These are phyloP conservation scores for Barnettozyma populi DNA, from an alignment of 805 yeast genomes.

Conservation along the genomic window DNA sequence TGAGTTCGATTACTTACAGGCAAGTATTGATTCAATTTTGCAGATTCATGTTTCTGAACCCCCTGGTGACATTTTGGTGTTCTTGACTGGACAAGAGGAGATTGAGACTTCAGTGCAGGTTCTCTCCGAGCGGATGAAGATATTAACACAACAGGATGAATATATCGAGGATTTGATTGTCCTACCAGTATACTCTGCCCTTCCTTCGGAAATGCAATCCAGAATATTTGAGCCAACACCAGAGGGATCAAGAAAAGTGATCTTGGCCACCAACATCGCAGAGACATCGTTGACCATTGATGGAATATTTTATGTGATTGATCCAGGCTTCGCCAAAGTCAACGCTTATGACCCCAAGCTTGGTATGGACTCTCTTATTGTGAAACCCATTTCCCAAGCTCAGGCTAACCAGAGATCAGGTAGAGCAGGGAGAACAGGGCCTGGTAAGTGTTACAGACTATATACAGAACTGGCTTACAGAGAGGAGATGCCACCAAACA, in stretches of 20 bases:
- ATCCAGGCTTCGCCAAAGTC: constrained; percentile 91
- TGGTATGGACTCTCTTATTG: constrained; percentile 85
- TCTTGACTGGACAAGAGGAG: constrained; percentile 90
- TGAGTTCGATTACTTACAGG: constrained; percentile 79
- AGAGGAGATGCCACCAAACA: constrained; percentile 71
- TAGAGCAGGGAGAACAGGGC: constrained; percentile 95
- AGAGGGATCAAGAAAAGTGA: constrained; percentile 74
- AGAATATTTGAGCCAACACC: constrained; percentile 89
- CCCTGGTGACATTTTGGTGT: constrained; percentile 75
- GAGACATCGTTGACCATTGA: constrained; percentile 96
- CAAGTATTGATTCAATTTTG: constrained; percentile 77
- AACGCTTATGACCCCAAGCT: constrained; percentile 82
- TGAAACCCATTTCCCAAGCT: constrained; percentile 87
- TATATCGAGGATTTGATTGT: constrained; percentile 62
- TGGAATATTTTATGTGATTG: constrained; percentile 86
- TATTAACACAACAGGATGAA: constrained; percentile 43
- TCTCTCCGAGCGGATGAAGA: constrained; percentile 56
- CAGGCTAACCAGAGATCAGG: constrained; percentile 96
- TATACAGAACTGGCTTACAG: constrained; percentile 79
- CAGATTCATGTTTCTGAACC: constrained; percentile 81
- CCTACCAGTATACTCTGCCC: constrained; percentile 84
- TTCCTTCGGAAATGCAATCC: constrained; percentile 88
- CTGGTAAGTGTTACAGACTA: constrained; percentile 90
- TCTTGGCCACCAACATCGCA: constrained; percentile 93
- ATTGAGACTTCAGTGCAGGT: constrained; percentile 86